Percentiles rank a stretch among this genome's conserved stretches.
phyloP scores from a whole-genome alignment of 257 asterid species.

The Asclepias syriaca region DNA sequence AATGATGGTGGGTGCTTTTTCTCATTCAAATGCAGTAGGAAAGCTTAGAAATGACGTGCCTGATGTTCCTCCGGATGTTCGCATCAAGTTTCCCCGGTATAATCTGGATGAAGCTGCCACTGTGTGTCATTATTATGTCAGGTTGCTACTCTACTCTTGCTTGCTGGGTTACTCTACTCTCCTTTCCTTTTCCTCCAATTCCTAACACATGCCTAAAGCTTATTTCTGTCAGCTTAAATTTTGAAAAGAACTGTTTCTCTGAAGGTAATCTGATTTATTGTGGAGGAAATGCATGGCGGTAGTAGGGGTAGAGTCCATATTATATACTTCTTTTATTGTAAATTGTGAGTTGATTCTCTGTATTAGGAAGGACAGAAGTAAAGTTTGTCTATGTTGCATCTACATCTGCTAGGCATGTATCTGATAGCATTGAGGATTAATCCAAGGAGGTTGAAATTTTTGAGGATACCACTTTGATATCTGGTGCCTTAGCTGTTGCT shows the following conservation, averaged over 20 bases:
- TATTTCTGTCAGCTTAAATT: neutral
- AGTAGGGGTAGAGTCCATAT: neutral
- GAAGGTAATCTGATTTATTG: neutral
- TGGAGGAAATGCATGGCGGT: neutral
- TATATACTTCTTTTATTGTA: neutral
- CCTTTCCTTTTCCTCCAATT: no score
- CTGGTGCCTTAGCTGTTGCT: neutral
- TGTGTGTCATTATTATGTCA: conserved; percentile 84
- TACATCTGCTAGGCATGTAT: neutral
- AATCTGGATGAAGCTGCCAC: conserved; percentile 78
- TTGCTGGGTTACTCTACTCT: neutral
- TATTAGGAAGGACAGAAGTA: neutral
- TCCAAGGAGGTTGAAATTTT: neutral
- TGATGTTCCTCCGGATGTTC: conserved; percentile 76
- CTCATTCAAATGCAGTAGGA: conserved; percentile 96
- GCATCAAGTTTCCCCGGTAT: conserved; percentile 70
- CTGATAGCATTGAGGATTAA: neutral
- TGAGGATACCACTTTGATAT: neutral
- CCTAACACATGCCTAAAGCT: no score
- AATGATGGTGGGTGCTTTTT: conserved; percentile 96
- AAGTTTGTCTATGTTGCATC: neutral
- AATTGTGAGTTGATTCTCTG: neutral
- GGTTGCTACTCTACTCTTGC: conserved; percentile 44
- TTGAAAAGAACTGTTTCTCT: neutral
- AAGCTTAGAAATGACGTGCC: conserved; percentile 85